These are phyloP conservation scores for Aspergillus fumigatiaffinis DNA, from an alignment of 2,329 filamentous ascomycete genomes.

Conservation along the genomic window DNA sequence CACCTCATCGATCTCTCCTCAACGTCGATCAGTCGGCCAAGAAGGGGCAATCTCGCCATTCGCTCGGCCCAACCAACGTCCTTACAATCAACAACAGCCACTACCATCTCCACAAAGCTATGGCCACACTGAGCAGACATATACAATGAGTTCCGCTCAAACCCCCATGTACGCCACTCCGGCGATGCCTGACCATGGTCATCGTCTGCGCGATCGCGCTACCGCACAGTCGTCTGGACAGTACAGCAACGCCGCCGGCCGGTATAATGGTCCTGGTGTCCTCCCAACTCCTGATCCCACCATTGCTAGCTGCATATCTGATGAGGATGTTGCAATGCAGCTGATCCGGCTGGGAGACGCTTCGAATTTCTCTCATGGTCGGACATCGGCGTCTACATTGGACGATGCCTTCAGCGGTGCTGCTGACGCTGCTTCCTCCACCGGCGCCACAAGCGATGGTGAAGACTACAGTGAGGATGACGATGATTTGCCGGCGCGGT, in stretches of 20 bases:
- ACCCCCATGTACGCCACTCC: conserved; percentile 60
- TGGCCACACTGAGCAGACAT: conserved; percentile 46
- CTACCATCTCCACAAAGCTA: conserved; percentile 84
- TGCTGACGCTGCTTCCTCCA: conserved; percentile 79
- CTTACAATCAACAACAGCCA: conserved; percentile 71
- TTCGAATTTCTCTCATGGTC: conserved; percentile 87
- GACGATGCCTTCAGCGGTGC: conserved; percentile 91
- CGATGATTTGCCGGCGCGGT: conserved; percentile 48
- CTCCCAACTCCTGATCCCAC: conserved; percentile 96
- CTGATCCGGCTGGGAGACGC: conserved; percentile 93
- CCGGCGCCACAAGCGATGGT: conserved; percentile 75
- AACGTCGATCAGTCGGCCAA: conserved; percentile 72
- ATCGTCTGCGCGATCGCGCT: conserved; percentile 63
- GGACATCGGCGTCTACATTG: conserved; percentile 86
- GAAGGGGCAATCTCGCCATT: conserved; percentile 67
- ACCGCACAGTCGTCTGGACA: conserved; percentile 47
- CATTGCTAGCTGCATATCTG: conserved; percentile 92
- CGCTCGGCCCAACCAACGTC: conserved; percentile 70
- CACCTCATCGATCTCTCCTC: conserved; percentile 93
- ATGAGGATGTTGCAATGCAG: conserved; percentile 96
- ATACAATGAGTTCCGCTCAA: conserved; percentile 30
- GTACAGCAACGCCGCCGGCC: conserved; percentile 39
- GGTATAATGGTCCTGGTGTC: conserved; percentile 52
- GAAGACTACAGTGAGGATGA: conserved; percentile 62
- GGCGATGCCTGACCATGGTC: conserved; percentile 51